Base-by-base conservation (phyloP, 768 basidiomycete species). In the Rickenella mellea region DNA sequence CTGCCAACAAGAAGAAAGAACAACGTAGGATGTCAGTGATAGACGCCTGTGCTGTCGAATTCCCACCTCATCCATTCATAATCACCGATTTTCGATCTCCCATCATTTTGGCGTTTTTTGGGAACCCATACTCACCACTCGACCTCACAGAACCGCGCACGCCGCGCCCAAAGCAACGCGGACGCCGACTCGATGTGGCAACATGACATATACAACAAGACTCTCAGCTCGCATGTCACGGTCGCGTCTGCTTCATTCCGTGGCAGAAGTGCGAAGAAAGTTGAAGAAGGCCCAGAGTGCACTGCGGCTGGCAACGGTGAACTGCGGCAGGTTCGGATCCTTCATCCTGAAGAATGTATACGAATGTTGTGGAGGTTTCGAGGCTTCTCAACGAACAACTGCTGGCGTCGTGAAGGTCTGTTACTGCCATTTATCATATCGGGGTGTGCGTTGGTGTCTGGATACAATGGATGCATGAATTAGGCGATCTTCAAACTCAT, bases 401-500 rank as follows among this genome's bases (percentile, higher is more conserved):
- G 6, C 70, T 82, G 12, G 82, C 12, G 88, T 90, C 57, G 87
- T 91, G 74, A 78, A 55, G 68, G 68, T 42, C 48, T 57, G 53
- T 30, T 2, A 21, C 36, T n/a, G 12, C 11, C 14, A 14, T 36
- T 10, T 6, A 35, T 10, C 19, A 17, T 37, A 11, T 36, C 6
- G 15, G 25, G 24, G n/a, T n/a, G 15, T 28, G 32, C 28, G 30
- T 22, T 7, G n/a, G n/a, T 40, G 17, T 36, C 20, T 24, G 10
- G 17, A 6, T 2, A 43, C 25, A 25, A 32, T 36, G 6, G 15
- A 41, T 20, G 41, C n/a, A n/a, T n/a, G 21, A 30, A 21, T 11
- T 41, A 70, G 55, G 84, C 87, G 20, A 89, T 89, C 42, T 91
- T 91, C 69, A 80, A 81, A 48, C 77, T 80, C 19, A n/a, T n/a